Base-by-base conservation (phyloP, 495 filamentous ascomycete genomes). In the Penicillium odoratum region DNA sequence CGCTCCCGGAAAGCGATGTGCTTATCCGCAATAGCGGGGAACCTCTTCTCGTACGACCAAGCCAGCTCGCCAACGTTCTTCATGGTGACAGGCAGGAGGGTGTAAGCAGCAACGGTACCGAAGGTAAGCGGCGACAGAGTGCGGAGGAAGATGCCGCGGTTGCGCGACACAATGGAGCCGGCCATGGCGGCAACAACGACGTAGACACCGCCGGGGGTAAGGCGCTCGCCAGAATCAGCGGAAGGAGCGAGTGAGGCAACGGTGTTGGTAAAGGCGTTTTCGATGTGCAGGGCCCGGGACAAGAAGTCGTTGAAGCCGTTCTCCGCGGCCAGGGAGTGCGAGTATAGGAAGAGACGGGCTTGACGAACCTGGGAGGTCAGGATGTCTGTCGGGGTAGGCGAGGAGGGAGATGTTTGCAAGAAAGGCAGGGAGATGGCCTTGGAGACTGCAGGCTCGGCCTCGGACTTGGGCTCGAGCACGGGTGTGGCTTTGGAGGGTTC, bases 141-240 rank as follows among this genome's bases (percentile, higher is more conserved):
- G 44, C 93, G 83, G 28, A 98, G 77, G 56, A 96, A 69, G 43
- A 97, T 78, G 62, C 88, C 90, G 44, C 93, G 84, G 77, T 95
- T 94, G 51, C 94, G 83, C 45, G 89, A 81, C 30, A 96, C 76
- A 67, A 98, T 97, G 62, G 84, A 89, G 60, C 93, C 93, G 31
- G 93, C 88, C 92, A 98, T 96, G 57, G 89, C 85, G 10, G 91
- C 84, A 3, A 98, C 91, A 13, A 96, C 84, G 36, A 96, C 91
- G 76, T 97, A 97, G 58, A 97, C 81, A 38, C 84, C 72, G 5
- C 92, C 91, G 28, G 94, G 94, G 68, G 96, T 83, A 15, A 98
- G 79, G 62, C 83, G 83, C 75, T 98, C 94, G 59, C 87, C 86
- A 49, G 84, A 87, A 68, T 92, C 87, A 56, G 86, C 85, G 10